Evolutionary conservation across 306 rosid genomes (phyloP).

Genomic region (Medicago ruthenica): DNA sequence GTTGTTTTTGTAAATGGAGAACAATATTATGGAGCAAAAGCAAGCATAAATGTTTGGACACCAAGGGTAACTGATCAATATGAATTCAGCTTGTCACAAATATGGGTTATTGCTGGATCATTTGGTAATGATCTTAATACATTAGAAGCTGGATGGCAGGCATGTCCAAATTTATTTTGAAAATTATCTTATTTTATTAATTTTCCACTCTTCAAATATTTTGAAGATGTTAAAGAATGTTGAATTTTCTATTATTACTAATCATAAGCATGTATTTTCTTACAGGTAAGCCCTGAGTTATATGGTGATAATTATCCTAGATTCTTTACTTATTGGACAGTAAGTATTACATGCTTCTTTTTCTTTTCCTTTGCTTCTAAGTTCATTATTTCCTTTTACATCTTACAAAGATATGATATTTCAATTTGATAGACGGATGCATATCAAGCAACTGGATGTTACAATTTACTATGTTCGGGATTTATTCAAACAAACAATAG

Average conservation of each 20-base stretch:
- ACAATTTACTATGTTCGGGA: slow-evolving; percentile 95
- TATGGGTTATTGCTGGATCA: slow-evolving; percentile 96
- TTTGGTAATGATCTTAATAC: slow-evolving; percentile 91
- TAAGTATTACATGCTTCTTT: slow-evolving; percentile 49
- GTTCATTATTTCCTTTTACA: neutral
- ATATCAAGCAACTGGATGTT: slow-evolving; percentile 97
- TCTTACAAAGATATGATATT: neutral
- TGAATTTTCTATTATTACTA: slow-evolving; percentile 1
- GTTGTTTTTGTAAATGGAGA: slow-evolving; percentile 94
- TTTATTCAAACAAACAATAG: slow-evolving; percentile 94
- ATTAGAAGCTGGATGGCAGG: slow-evolving; percentile 99
- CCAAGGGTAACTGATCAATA: slow-evolving; percentile 75
- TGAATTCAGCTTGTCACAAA: slow-evolving; percentile 95
- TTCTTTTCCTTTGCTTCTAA: neutral
- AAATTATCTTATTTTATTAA: neutral
- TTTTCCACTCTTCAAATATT: neutral
- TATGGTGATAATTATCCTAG: slow-evolving; percentile 96
- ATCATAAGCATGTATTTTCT: neutral
- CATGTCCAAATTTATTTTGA: slow-evolving; percentile 40
- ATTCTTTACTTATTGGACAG: slow-evolving; percentile 99
- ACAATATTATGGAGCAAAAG: slow-evolving; percentile 96
- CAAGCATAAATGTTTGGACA: slow-evolving; percentile 89
- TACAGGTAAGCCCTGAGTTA: slow-evolving; percentile 95
- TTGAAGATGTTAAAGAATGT: slow-evolving; percentile 5
- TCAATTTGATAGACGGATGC: slow-evolving; percentile 79